These are phyloP conservation scores for Limnanthes douglasii DNA, from an alignment of 345 rosid genomes.

Conservation along the genomic window DNA sequence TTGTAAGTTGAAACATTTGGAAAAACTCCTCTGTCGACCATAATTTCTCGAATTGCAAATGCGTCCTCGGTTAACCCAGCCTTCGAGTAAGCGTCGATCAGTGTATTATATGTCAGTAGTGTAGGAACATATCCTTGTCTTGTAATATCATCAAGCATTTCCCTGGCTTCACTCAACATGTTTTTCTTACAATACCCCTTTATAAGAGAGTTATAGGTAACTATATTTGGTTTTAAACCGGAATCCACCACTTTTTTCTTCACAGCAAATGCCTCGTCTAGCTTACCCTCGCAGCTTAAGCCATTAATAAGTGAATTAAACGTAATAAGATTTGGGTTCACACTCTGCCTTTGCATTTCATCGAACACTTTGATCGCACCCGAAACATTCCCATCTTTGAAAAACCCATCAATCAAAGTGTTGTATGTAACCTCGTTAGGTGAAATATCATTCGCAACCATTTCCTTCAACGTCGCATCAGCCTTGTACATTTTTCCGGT, in stretches of 20 bases:
- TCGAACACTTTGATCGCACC: slow-evolving; percentile 42
- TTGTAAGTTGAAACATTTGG: slow-evolving; percentile 50
- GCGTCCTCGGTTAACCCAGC: slow-evolving; percentile 39
- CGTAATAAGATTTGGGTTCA: slow-evolving; percentile 37
- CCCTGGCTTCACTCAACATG: slow-evolving; percentile 41
- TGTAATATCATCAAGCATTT: slow-evolving; percentile 24
- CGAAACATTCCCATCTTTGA: slow-evolving; percentile 43
- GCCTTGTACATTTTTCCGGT: slow-evolving; percentile 69
- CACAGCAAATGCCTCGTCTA: slow-evolving; percentile 36
- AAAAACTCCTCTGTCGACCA: slow-evolving; percentile 30
- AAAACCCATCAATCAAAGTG: slow-evolving; percentile 68
- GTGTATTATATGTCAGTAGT: slow-evolving; percentile 37
- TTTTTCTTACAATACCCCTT: slow-evolving; percentile 57
- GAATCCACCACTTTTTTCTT: slow-evolving; percentile 34
- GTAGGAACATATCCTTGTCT: slow-evolving; percentile 27
- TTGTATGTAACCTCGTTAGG: slow-evolving; percentile 53
- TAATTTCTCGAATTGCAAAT: slow-evolving; percentile 23
- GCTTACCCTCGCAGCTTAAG: slow-evolving; percentile 28
- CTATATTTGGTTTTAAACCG: slow-evolving; percentile 34
- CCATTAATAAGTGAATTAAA: slow-evolving; percentile 49
- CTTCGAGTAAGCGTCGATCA: slow-evolving; percentile 66
- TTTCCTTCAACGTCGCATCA: slow-evolving; percentile 49
- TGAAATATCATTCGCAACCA: slow-evolving; percentile 31
- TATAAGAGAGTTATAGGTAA: slow-evolving; percentile 54
- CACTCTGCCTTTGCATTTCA: slow-evolving; percentile 57